Evolutionary conservation across 805 yeast species (phyloP).

Genomic region (Metschnikowia lochheadii): DNA sequence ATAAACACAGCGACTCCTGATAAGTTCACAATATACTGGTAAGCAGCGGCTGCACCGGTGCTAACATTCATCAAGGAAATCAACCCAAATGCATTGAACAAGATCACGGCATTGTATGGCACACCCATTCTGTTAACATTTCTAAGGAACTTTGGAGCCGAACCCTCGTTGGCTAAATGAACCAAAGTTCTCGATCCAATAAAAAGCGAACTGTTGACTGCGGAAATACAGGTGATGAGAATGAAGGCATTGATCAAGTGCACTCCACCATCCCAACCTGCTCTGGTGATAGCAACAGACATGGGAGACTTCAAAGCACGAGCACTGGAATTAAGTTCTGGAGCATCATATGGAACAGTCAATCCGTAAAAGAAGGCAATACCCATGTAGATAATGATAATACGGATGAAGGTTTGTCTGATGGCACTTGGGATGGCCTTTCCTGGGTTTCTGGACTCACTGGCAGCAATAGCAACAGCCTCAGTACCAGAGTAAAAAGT

Average conservation of each 20-base stretch:
- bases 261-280: slow-evolving; percentile 42
- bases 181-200: slow-evolving; percentile 66
- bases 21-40: slow-evolving; percentile 54
- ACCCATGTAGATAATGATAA: slow-evolving; percentile 49
- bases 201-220: slow-evolving; percentile 66
- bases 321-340: slow-evolving; percentile 34
- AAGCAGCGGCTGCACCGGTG: slow-evolving; percentile 59
- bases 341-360: slow-evolving; percentile 54
- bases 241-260: slow-evolving; percentile 61
- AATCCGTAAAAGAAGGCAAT: slow-evolving; percentile 55
- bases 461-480: slow-evolving; percentile 55
- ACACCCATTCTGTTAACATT: slow-evolving; percentile 55
- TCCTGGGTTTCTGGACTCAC: slow-evolving; percentile 57
- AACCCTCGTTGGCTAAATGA: slow-evolving; percentile 57
- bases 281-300: slow-evolving; percentile 36
- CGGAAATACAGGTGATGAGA: slow-evolving; percentile 59
- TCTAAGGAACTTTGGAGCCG: slow-evolving; percentile 54
- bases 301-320: slow-evolving; percentile 43
- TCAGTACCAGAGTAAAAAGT: slow-evolving; percentile 60
- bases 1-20: slow-evolving; percentile 66
- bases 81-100: slow-evolving; percentile 52
- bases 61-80: slow-evolving; percentile 53
- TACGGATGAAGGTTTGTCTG: slow-evolving; percentile 52
- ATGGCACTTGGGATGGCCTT: slow-evolving; percentile 56
- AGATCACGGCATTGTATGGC: slow-evolving; percentile 57